Base-by-base conservation (phyloP, 345 rosid species). In the Physaria fendleri region DNA sequence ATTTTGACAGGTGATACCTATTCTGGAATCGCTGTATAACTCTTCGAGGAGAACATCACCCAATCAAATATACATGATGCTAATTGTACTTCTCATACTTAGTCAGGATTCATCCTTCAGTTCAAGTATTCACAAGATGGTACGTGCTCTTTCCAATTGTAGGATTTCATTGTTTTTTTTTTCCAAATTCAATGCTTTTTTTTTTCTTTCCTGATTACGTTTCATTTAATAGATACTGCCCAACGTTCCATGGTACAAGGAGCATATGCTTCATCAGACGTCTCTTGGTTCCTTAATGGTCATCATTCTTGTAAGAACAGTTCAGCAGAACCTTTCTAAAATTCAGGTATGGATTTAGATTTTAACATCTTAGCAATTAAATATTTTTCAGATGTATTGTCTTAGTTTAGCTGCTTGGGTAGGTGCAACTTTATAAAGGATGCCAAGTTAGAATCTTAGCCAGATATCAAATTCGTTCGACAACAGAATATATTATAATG, bases 51-150 rank as follows among this genome's bases (percentile, higher is more conserved):
- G 78, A 80, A 87, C 95, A 6, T 77, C 95, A 8, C 75, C 99
- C 47, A 93, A 89, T 79, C 99, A 93, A 59, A 89, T 93, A 61
- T 93, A 93, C 77, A 89, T 93, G 86, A 78, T 93, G 74, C 83
- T 93, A 72, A 93, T 93, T 42, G 84, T 87, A 50, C 96, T 93
- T 73, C 99, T 93, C 77, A 87, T 93, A 53, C 97, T 93, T 53
- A 89, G 99, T 77, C 95, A 93, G 64, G 99, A 93, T 66, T 83
- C 99, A 68, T 85, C 97, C 22, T 93, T 93, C 68, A 93, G 83
- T 69, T 81, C 99, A 17, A 82, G 86, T 79, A 77, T 89, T 66
- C 97, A 93, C 85, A 93, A 93, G 76, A 77, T 89, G 85, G 96
- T 87, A 83, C 53, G 79, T 5, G 52, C 57, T 54, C n/a, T 41